Base-by-base conservation (phyloP, 164 flowering plant genomes). In the Tinospora cordifolia region DNA sequence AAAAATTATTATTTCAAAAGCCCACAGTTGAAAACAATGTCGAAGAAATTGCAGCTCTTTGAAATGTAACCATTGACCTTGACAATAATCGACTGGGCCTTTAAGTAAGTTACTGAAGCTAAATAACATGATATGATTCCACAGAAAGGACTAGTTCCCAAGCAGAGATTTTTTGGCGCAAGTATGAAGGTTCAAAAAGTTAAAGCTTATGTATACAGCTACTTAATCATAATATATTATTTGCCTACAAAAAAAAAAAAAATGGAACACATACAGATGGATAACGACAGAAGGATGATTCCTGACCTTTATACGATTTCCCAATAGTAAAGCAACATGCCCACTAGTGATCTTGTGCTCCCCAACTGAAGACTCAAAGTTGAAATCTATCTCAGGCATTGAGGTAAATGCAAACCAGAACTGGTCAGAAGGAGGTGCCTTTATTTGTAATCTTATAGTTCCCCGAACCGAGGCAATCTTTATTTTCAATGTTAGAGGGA, bases 391-490 rank as follows among this genome's bases (percentile, higher is more conserved):
- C 49, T 90, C 88, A 54, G 99, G 99, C 97, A 90, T 88, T 49
- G 88, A 83, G 62, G 93, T 84, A 81, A 95, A 95, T 44, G 88
- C 82, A 80, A 81, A 82, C 99, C 98, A 95, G 39, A 95, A 65
- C 74, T 85, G 94, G 81, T 95, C 98, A 26, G 99, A 92, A 69
- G 99, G 99, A 30, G 99, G 98, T 9, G 98, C 91, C 83, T 95
- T 95, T 77, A 92, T 83, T 62, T 85, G 84, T 36, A 95, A 27
- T 65, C 91, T 81, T 71, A 90, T 2, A 30, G 92, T 88, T 75
- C 98, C 98, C 68, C 87, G 84, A 71, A 95, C 78, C 14, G 92
- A 85, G 39, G 89, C 73, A 54, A 95, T 82, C 84, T 81, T 83
- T 78, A 95, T 80, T 46, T 83, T 84, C 85, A 95, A 81, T 34